Base-by-base conservation (phyloP, 345 rosid genomes). In the Camelina neglecta region DNA sequence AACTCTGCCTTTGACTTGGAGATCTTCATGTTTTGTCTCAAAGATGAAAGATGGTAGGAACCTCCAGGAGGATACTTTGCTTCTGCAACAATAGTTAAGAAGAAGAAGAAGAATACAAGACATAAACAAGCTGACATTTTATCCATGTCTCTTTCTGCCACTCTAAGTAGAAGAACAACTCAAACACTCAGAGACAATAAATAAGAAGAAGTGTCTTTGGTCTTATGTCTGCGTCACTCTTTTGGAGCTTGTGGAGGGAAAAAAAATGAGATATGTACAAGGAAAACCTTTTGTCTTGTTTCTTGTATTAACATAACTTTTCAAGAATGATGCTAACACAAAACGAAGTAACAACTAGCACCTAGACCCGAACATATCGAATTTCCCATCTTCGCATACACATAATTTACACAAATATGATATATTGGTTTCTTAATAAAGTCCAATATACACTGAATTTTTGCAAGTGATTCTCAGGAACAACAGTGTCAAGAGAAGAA, bases 1-100 rank as follows among this genome's bases (percentile, higher is more conserved):
- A 80, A 51, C 44, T 84, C 71, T 45, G 80, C 39, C 62, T 75
- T 80, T 29, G 80, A 54, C 67, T 79, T 81, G 0, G 76, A 71
- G 33, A 54, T 0, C 47, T 55, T 65, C 38, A 18, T 77, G 72
- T 71, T 57, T 64, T 77, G 67, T 77, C 61, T 65, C 5, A 71
- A 59, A 39, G 76, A 77, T 71, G 65, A 71, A 39, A 77, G 55
- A 65, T 65, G 81, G 67, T 77, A 58, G 18, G 67, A 65, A 64
- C 67, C 72, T 77, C 76, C 68, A 10, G 72, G 81, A 70, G 33
- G 11, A 71, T 49, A 77, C 5, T 53, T 65, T 65, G 62, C 61
- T 11, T 38, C 67, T 70, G 67, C 72, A 24, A 77, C 50, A 65
- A 15, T 45, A 39, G 76, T 57, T 18, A 58, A 77, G 56, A 71